phyloP scores from a whole-genome alignment of 306 rosid genomes.

The Abrus precatorius region DNA sequence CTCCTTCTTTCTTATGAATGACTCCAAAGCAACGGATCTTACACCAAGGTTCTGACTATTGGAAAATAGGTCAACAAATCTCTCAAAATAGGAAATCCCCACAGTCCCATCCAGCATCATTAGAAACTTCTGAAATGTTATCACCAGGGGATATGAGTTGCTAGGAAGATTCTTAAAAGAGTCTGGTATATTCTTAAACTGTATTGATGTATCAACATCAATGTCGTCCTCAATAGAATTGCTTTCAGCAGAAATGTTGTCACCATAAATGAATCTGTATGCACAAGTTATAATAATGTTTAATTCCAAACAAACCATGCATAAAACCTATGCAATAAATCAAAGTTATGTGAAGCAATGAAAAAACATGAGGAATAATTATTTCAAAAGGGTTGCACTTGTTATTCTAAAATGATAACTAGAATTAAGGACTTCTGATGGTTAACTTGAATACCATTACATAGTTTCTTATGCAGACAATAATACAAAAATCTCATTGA shows the following conservation, averaged over 20 bases:
- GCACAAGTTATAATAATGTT: not conserved
- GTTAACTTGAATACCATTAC: not conserved
- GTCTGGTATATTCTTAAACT: constrained; percentile 64
- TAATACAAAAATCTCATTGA: not conserved
- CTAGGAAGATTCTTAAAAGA: constrained; percentile 66
- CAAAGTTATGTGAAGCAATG: not conserved
- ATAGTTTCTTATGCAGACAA: not conserved
- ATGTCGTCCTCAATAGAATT: constrained; percentile 52
- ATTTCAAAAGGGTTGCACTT: not conserved
- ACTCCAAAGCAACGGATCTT: constrained; percentile 64
- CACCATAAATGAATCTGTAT: constrained; percentile 60
- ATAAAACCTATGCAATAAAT: not conserved
- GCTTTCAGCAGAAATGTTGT: constrained; percentile 34
- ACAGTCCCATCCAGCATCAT: constrained; percentile 89
- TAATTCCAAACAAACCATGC: not conserved
- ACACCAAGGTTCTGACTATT: constrained; percentile 41
- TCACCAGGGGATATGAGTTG: constrained; percentile 74
- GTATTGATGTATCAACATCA: constrained; percentile 61
- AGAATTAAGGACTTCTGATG: not conserved
- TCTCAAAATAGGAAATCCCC: constrained; percentile 73
- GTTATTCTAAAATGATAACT: not conserved
- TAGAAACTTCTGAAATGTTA: constrained; percentile 78
- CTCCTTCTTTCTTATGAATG: constrained; percentile 66
- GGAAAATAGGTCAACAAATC: constrained; percentile 54
- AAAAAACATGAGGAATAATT: not conserved